These are phyloP conservation scores for Hylodesmum podocarpum DNA, from an alignment of 306 rosid genomes.

Conservation along the genomic window DNA sequence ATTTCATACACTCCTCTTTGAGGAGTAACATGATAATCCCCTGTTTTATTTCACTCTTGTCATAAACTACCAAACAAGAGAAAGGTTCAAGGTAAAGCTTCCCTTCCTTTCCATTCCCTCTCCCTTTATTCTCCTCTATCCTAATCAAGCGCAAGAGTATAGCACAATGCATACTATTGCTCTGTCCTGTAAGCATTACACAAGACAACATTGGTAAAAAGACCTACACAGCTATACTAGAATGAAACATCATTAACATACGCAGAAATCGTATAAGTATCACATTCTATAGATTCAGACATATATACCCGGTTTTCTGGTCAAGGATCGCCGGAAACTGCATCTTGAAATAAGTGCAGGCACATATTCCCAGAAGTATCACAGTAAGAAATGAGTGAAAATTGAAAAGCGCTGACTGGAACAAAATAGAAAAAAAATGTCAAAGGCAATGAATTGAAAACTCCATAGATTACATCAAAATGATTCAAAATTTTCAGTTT, in stretches of 20 bases:
- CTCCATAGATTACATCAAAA: not conserved
- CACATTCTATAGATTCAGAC: not conserved
- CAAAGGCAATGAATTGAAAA: not conserved
- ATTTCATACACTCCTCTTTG: too few species aligned
- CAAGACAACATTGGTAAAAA: not conserved
- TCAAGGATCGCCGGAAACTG: constrained; percentile 56
- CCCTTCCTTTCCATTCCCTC: not conserved
- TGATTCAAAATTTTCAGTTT: not conserved
- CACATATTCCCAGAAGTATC: constrained; percentile 49
- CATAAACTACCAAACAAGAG: not conserved
- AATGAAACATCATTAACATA: not conserved
- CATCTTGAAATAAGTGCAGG: constrained; percentile 55
- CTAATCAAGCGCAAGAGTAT: not conserved
- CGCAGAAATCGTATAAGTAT: not conserved
- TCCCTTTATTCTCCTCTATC: not conserved
- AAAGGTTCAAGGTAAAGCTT: not conserved
- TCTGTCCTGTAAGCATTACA: not conserved
- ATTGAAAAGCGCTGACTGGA: constrained; percentile 57
- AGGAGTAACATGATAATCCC: not conserved
- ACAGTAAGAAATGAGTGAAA: constrained; percentile 55
- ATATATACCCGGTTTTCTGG: constrained; percentile 48
- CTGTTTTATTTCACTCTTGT: not conserved
- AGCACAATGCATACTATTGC: not conserved
- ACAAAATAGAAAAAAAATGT: constrained; percentile 27
- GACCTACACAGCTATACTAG: not conserved